Percentiles rank a stretch among this genome's conserved stretches.
Conservation (phyloP, 495 filamentous ascomycete species). For the Neurospora sp. region DNA sequence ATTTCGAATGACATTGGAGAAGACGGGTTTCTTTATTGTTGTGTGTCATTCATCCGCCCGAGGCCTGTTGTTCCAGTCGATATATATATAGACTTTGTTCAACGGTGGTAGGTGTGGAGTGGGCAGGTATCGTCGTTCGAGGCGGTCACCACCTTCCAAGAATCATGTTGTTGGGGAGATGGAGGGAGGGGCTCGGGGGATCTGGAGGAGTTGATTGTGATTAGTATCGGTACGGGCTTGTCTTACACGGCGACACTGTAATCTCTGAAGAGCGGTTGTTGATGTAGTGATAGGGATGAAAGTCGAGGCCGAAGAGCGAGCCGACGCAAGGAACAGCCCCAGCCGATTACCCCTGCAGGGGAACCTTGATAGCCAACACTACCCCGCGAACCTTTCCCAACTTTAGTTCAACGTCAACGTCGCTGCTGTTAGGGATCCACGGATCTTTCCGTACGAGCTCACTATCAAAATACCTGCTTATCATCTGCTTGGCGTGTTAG, state of each 20-base stretch:
- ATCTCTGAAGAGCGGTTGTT: not conserved
- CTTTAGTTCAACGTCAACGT: not conserved
- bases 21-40: not conserved
- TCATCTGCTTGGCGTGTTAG: not conserved
- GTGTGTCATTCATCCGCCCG: not conserved
- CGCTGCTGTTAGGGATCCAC: not conserved
- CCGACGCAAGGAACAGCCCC: not conserved
- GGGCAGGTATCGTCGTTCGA: not conserved
- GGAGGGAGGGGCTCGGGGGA: not conserved
- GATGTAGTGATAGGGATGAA: not conserved
- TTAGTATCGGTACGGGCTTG: not conserved
- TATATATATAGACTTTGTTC: not conserved
- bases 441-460: too few species aligned
- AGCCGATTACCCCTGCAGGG: not conserved
- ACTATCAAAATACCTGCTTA: too few species aligned
- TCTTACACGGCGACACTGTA: not conserved
- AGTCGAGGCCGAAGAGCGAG: not conserved
- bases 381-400: not conserved
- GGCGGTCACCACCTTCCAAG: not conserved
- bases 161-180: not conserved
- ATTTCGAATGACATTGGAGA: not conserved
- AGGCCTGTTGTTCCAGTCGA: not conserved
- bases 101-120: not conserved
- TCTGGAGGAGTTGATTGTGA: not conserved
- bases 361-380: not conserved